These are phyloP conservation scores for Microthlaspi erraticum DNA, from an alignment of 345 rosid genomes.

Conservation along the genomic window DNA sequence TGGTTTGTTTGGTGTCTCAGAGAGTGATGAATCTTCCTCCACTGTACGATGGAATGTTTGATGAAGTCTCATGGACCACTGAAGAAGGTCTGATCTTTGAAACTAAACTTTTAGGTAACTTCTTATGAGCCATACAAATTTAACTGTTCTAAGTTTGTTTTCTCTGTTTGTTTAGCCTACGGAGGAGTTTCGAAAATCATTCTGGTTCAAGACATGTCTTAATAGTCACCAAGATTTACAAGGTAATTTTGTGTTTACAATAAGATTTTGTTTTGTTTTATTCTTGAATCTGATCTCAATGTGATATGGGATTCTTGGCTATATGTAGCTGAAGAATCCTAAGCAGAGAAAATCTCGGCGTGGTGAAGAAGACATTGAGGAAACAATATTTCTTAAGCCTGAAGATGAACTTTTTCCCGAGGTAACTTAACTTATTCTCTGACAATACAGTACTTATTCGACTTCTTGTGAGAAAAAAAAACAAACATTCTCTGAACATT, in stretches of 20 bases:
- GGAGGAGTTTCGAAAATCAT: constrained; percentile 65
- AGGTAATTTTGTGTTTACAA: constrained; percentile 51
- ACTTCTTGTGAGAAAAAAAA: neutral
- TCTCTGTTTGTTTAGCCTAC: constrained; percentile 69
- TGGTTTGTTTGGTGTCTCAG: constrained; percentile 87
- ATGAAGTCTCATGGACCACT: constrained; percentile 84
- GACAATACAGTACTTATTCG: neutral
- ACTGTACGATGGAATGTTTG: constrained; percentile 79
- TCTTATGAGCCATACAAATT: constrained; percentile 15
- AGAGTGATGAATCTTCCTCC: constrained; percentile 86
- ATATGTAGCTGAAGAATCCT: constrained; percentile 61
- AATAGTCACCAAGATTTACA: constrained; percentile 75
- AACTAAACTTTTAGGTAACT: neutral
- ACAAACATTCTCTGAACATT: constrained; percentile 10
- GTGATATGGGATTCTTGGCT: constrained; percentile 12
- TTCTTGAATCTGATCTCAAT: neutral
- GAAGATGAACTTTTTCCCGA: constrained; percentile 90
- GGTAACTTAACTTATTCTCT: constrained; percentile 53
- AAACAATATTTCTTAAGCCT: constrained; percentile 63
- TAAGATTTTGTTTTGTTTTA: neutral
- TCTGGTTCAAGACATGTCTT: constrained; percentile 65
- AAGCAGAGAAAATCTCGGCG: constrained; percentile 48
- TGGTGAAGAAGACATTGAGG: constrained; percentile 51
- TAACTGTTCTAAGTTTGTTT: constrained; percentile 14
- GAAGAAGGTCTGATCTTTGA: constrained; percentile 66